phyloP scores from a whole-genome alignment of 306 rosid genomes.

The Fragaria nilgerrensis region DNA sequence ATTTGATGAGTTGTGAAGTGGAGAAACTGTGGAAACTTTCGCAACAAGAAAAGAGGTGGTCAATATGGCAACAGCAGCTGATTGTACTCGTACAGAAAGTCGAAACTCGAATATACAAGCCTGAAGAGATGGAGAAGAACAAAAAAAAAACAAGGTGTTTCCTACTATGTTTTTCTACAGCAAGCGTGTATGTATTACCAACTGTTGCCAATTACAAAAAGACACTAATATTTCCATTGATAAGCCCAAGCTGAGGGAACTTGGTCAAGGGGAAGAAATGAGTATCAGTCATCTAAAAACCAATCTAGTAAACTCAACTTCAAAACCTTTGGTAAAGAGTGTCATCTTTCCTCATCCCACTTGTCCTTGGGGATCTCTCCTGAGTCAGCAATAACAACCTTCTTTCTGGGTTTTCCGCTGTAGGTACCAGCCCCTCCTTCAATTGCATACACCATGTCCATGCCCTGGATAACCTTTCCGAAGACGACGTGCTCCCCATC shows the following conservation, averaged over 20 bases:
- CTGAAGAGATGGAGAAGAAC: neutral
- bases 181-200: slow-evolving; percentile 15
- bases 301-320: slow-evolving; percentile 17
- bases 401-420: slow-evolving; percentile 76
- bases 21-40: neutral
- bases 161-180: slow-evolving; percentile 22
- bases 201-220: slow-evolving; percentile 20
- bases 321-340: slow-evolving; percentile 18
- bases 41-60: neutral
- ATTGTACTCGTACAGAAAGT: neutral
- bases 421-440: slow-evolving; percentile 91
- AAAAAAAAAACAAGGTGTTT: neutral
- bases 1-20: no score
- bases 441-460: slow-evolving; percentile 71
- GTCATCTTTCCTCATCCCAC: slow-evolving; percentile 63
- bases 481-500: slow-evolving; percentile 85
- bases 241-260: slow-evolving; percentile 17
- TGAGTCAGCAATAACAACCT: slow-evolving; percentile 66
- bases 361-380: slow-evolving; percentile 66
- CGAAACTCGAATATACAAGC: slow-evolving; percentile 5
- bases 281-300: slow-evolving; percentile 14
- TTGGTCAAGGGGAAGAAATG: slow-evolving; percentile 21
- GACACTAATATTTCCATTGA: slow-evolving; percentile 12
- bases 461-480: slow-evolving; percentile 80
- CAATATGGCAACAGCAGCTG: neutral